A percentile compares a stretch with the other conserved stretches of the same genome.
phyloP scores from a whole-genome alignment of 371 early-diverging fungal species.

The Chytridiales sp. region DNA sequence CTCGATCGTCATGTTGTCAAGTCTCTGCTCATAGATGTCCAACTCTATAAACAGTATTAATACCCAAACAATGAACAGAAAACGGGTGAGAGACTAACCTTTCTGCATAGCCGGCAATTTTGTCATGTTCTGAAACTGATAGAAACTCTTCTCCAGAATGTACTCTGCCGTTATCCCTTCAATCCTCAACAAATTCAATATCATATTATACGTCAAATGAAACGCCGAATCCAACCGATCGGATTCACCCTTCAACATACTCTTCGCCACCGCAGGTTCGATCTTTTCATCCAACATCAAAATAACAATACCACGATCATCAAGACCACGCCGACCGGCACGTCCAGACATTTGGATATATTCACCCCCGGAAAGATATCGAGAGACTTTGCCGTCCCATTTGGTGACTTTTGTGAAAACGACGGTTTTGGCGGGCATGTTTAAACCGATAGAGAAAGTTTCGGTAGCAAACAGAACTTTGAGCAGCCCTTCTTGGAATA shows the following conservation, averaged over 20 bases:
- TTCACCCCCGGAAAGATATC: slow-evolving; percentile 96
- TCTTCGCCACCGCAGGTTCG: slow-evolving; percentile 90
- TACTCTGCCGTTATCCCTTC: slow-evolving; percentile 96
- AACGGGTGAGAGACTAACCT: slow-evolving; percentile 31
- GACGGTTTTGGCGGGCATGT: slow-evolving; percentile 99
- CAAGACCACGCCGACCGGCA: slow-evolving; percentile 97
- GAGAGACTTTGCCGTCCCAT: slow-evolving; percentile 89
- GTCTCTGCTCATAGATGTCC: slow-evolving; percentile 57
- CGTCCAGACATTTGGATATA: slow-evolving; percentile 99
- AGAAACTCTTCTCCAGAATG: slow-evolving; percentile 94
- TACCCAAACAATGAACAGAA: background rate
- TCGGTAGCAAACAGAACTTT: slow-evolving; percentile 99
- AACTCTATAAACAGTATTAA: slow-evolving; percentile 33
- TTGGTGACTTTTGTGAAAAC: slow-evolving; percentile 98
- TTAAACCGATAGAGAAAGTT: slow-evolving; percentile 99
- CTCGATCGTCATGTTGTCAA: slow-evolving; percentile 58
- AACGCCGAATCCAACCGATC: slow-evolving; percentile 97
- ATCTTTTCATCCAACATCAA: slow-evolving; percentile 96
- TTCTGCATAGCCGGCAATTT: slow-evolving; percentile 76
- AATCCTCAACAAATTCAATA: slow-evolving; percentile 96
- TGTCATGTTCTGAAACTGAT: slow-evolving; percentile 92
- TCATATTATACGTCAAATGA: slow-evolving; percentile 99
- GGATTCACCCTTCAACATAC: slow-evolving; percentile 92
- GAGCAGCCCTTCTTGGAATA: slow-evolving; percentile 98
- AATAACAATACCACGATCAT: slow-evolving; percentile 98